Evolutionary conservation across 352 stramenopile genomes (phyloP), one percentile per base, ranked within the genome.

Genomic region (Pythium monospermum): DNA sequence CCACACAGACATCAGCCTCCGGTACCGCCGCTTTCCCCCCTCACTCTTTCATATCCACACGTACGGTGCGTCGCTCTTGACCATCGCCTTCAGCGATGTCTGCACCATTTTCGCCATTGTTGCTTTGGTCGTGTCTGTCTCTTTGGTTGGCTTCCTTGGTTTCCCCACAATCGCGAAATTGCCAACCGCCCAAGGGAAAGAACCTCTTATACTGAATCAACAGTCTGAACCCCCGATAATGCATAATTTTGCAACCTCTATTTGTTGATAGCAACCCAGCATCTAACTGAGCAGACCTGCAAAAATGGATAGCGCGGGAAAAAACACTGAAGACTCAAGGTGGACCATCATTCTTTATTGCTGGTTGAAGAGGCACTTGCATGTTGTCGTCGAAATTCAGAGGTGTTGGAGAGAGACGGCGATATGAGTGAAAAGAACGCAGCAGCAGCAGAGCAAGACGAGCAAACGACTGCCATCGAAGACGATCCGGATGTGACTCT

Each of bases 31-130:
- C 18, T 4, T 21, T 21, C 13, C 35, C 27, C 28, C 32, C 39
- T 19, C 8, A 15, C 6, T 11, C 23, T 26, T 0, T 16, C 22
- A 2, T 6, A 21, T 6, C 21, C 10, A 12, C 26, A 57, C 55
- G 47, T 44, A 64, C 56, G 13, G 30, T 13, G 35, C 35, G 33
- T 35, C 49, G 22, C 37, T 33, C 56, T 57, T 54, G 32, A 31
- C 37, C 48, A 57, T 53, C 11, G 26, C 25, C 42, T 42, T 58
- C 32, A 64, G 40, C 43, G 56, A 25, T 10, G 47, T 64, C 56
- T 64, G 56, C 56, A 58, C 56, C 56, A 64, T 49, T 30, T 49
- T 48, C 25, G 33, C 56, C 56, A 64, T 51, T 23, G 32, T 48
- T 23, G n/a, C 41, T 48, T 46, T 48, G 28, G 13, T 13, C 30